These are phyloP conservation scores for Dryas drummondii DNA, from an alignment of 306 rosid genomes.

Conservation along the genomic window DNA sequence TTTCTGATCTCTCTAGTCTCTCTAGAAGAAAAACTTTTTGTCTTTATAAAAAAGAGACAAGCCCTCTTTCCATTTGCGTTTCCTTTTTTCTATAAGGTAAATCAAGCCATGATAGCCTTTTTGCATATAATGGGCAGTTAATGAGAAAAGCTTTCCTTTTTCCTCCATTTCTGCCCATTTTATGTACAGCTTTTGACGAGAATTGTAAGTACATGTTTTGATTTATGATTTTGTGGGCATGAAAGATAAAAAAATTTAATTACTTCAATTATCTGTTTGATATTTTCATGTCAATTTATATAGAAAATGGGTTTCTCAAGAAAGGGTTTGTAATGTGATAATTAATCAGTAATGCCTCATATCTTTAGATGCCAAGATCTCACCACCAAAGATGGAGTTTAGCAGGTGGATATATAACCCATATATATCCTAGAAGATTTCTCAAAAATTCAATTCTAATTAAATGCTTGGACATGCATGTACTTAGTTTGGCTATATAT, in stretches of 20 bases:
- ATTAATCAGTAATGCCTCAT: not conserved
- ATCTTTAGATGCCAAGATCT: no score
- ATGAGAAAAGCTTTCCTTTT: not conserved
- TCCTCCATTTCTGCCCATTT: slow-evolving; percentile 7
- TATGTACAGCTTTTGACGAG: slow-evolving; percentile 3
- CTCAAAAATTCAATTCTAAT: not conserved
- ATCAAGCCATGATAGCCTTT: not conserved
- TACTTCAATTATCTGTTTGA: not conserved
- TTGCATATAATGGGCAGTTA: slow-evolving; percentile 2
- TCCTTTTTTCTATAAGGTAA: no score
- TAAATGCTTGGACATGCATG: not conserved
- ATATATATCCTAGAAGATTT: not conserved
- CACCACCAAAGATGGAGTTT: no score
- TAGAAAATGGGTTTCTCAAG: not conserved
- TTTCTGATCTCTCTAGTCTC: not conserved
- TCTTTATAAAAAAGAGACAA: not conserved
- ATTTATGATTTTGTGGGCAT: not conserved
- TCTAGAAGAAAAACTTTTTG: not conserved
- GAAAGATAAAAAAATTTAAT: not conserved
- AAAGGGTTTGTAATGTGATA: not conserved
- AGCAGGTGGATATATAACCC: not conserved
- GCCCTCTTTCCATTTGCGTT: not conserved
- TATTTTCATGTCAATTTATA: not conserved
- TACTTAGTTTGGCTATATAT: no score
- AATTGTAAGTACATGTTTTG: not conserved